Evolutionary conservation across 305 asterid species (phyloP).

Genomic region (Rubia balearica): DNA sequence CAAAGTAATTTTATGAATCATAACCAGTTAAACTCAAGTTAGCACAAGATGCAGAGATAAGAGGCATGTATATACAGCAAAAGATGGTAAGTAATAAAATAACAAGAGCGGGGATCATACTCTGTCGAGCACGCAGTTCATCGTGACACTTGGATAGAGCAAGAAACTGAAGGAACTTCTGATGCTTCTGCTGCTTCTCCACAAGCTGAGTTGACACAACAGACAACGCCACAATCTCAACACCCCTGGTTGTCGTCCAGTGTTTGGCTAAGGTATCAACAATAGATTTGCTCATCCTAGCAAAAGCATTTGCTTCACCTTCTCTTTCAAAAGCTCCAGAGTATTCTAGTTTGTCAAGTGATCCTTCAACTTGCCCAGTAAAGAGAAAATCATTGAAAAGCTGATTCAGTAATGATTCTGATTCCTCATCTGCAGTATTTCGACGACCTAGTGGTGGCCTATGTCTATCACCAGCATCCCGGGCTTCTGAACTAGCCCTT

Average conservation of each 20-base stretch:
- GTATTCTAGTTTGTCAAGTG: constrained; percentile 48
- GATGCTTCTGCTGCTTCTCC: constrained; percentile 87
- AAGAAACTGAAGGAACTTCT: constrained; percentile 82
- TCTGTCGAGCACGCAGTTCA: constrained; percentile 74
- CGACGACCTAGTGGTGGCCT: constrained; percentile 50
- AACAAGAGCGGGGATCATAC: constrained; percentile 39
- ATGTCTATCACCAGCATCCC: constrained; percentile 73
- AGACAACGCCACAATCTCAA: constrained; percentile 70
- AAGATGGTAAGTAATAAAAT: constrained; percentile 15
- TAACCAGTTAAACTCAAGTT: background rate
- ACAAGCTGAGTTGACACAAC: constrained; percentile 68
- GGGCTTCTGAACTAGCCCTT: constrained; percentile 76
- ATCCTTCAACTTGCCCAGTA: constrained; percentile 78
- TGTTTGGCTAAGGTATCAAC: constrained; percentile 94
- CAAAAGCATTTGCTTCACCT: constrained; percentile 75
- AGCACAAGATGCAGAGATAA: constrained; percentile 2
- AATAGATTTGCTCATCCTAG: constrained; percentile 81
- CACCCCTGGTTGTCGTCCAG: constrained; percentile 93
- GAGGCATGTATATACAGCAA: background rate
- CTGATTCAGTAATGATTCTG: constrained; percentile 80
- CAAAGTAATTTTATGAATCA: background rate
- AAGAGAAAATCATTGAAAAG: constrained; percentile 72
- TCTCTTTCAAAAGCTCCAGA: constrained; percentile 92
- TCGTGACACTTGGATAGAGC: constrained; percentile 95
- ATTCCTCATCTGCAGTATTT: constrained; percentile 81